These are phyloP conservation scores for Jasminum sambac DNA, from an alignment of 257 asterid species.

Conservation along the genomic window DNA sequence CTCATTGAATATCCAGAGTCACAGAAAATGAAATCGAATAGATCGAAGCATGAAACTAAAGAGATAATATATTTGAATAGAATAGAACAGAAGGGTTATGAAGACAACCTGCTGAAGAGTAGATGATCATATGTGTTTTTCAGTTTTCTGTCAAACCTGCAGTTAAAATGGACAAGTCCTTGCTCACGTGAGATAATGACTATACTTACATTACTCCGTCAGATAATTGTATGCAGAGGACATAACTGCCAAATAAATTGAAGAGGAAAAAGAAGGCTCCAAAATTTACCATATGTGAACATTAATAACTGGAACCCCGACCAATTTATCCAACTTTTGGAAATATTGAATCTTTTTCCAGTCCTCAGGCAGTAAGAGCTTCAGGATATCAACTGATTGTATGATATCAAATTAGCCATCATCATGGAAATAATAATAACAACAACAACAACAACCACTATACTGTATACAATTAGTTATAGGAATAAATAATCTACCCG, in stretches of 20 bases:
- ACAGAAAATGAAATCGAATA: neutral
- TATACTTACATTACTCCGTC: neutral
- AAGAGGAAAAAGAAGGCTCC: slow-evolving; percentile 8
- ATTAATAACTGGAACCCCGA: slow-evolving; percentile 60
- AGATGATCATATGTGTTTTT: slow-evolving; percentile 87
- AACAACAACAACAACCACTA: too few species aligned
- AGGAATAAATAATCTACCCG: slow-evolving; percentile 53
- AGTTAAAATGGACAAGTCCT: slow-evolving; percentile 16
- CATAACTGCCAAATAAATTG: neutral
- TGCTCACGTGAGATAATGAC: neutral
- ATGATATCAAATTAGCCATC: slow-evolving; percentile 19
- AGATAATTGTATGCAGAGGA: neutral
- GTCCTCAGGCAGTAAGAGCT: slow-evolving; percentile 50
- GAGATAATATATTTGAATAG: slow-evolving; percentile 4
- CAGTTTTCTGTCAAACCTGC: slow-evolving; percentile 97
- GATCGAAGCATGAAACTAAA: neutral
- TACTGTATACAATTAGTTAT: neutral
- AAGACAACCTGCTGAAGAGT: slow-evolving; percentile 85
- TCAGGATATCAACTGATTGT: slow-evolving; percentile 47
- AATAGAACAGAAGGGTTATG: slow-evolving; percentile 1
- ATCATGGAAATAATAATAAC: slow-evolving; percentile 9
- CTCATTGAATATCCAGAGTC: neutral
- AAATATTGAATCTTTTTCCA: slow-evolving; percentile 55
- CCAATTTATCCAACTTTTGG: slow-evolving; percentile 46
- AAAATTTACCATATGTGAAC: slow-evolving; percentile 53